Evolutionary conservation across 768 basidiomycete species (phyloP), one percentile per base, ranked within the genome.

Genomic region (Psilocybe sp.): DNA sequence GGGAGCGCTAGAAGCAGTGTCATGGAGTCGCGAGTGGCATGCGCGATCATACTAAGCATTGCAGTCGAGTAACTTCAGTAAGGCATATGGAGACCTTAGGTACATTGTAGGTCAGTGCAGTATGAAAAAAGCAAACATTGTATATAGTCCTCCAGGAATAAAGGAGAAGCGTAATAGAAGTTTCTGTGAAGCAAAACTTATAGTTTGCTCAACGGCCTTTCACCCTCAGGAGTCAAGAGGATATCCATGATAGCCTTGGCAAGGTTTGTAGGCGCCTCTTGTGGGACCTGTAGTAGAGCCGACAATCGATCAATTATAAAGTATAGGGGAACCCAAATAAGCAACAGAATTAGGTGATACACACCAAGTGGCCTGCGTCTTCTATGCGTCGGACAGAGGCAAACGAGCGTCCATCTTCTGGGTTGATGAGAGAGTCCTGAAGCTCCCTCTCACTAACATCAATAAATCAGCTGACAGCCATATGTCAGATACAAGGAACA

Each of bases 331-430:
- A 40, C 1, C n/a, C n/a, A n/a, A 20, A 47, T n/a, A 23, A 33
- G 39, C 11, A 6, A 13, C 18, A 37, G n/a, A n/a, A n/a, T 9
- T 4, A 13, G 6, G 5, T n/a, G 7, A 37, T 40, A 49, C 60
- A 13, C 37, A 69, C 68, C 56, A 71, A 46, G 52, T 71, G 68
- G 1, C 68, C 69, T 19, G 54, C 64, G 12, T 60, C 62, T 32
- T 60, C 55, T 4, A 68, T 44, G 5, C 61, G 44, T 5, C 57
- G 64, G 14, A 69, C 53, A 19, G 64, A 65, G 1, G 64, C 61
- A 20, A 64, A 62, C 3, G 48, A 55, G 20, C 66, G 56, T 3
- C 62, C 60, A 49, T 62, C 62, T 33, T 62, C 50, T 8, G 59
- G 54, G 34, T 63, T 58, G 9, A 64, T 55, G 23, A 67, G 44